Percentiles rank a stretch among this genome's conserved stretches.
Evolutionary conservation across 345 rosid genomes (phyloP).

Genomic region (Brassica incana): DNA sequence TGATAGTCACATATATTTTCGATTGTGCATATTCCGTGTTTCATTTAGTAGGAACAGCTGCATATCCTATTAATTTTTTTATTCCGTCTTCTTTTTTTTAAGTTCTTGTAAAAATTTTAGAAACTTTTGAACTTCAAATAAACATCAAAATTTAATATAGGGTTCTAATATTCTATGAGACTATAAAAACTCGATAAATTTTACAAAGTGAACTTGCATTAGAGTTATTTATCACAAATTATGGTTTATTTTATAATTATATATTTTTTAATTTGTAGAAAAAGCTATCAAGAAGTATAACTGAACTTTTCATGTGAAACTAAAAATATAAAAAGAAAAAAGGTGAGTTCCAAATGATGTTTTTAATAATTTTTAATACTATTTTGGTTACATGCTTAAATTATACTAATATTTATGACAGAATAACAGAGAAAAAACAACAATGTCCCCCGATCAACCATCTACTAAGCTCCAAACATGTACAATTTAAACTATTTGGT

Average conservation of each 20-base stretch:
- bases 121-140: not conserved
- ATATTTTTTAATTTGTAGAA: not conserved
- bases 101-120: not conserved
- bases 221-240: not conserved
- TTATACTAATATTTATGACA: not conserved
- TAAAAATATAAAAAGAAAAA: not conserved
- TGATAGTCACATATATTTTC: no score
- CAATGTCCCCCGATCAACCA: no score
- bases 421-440: no score
- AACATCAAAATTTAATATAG: not conserved
- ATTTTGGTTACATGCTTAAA: not conserved
- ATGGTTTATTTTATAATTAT: not conserved
- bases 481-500: no score
- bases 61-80: not conserved
- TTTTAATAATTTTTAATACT: not conserved
- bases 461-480: no score
- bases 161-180: not conserved
- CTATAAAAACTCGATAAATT: not conserved
- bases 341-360: not conserved
- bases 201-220: not conserved
- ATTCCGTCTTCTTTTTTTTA: no score
- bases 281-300: not conserved
- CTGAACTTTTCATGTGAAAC: not conserved
- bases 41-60: not conserved
- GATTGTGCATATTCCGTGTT: not conserved